phyloP scores from a whole-genome alignment of 768 basidiomycete genomes.

The Coprinopsis sp. region DNA sequence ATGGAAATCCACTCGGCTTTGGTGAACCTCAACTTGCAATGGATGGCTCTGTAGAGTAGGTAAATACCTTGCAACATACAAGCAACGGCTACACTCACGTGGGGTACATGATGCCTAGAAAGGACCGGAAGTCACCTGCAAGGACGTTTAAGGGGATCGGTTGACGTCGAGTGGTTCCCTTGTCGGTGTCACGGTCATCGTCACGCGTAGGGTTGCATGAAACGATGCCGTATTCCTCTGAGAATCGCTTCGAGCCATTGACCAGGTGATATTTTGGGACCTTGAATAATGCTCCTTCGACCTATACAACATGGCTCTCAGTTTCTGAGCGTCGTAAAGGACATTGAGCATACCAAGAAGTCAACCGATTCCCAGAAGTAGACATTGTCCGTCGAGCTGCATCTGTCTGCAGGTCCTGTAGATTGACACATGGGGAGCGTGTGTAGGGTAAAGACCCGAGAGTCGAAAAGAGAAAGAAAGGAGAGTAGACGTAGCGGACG shows the following conservation, averaged over 20 bases:
- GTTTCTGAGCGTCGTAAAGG: too few species aligned
- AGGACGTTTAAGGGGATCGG: neutral
- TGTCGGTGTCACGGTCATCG: neutral
- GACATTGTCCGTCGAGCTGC: too few species aligned
- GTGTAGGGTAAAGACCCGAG: too few species aligned
- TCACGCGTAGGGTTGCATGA: neutral
- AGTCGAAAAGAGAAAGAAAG: too few species aligned
- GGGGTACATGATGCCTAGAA: slow-evolving; percentile 9
- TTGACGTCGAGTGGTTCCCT: neutral
- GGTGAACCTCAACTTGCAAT: neutral
- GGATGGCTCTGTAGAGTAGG: neutral
- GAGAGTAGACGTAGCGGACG: too few species aligned
- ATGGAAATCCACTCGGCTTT: slow-evolving; percentile 34
- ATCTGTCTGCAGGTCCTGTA: too few species aligned
- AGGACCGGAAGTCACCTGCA: slow-evolving; percentile 6
- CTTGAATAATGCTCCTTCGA: slow-evolving; percentile 2
- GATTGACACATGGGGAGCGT: too few species aligned
- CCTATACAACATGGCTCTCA: too few species aligned
- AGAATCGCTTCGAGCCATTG: neutral
- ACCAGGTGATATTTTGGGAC: slow-evolving; percentile 8
- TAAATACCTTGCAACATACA: neutral
- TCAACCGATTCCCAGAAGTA: too few species aligned
- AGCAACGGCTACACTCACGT: neutral
- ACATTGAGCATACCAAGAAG: too few species aligned
- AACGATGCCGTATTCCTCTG: neutral